Percentiles rank a stretch among this genome's conserved stretches.
phyloP scores from a whole-genome alignment of 2,329 filamentous ascomycete genomes.

The Sporothrix humicola region DNA sequence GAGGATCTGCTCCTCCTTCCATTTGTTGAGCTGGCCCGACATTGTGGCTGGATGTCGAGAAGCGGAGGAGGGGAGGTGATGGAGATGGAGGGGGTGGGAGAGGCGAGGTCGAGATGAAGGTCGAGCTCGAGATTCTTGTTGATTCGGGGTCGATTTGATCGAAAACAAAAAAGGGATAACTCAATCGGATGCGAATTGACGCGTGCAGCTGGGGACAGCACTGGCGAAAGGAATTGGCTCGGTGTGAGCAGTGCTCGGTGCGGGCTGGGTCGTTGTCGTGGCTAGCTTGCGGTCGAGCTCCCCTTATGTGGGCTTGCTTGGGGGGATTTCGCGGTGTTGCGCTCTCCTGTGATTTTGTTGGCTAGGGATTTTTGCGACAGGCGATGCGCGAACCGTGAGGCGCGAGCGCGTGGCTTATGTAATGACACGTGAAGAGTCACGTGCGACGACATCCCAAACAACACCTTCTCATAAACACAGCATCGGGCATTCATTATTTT shows the following conservation, averaged over 20 bases:
- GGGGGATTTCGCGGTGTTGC: constrained; percentile 6
- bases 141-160: background rate
- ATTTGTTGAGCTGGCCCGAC: constrained; percentile 64
- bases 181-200: constrained; percentile 5
- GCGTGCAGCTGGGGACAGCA: background rate
- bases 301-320: constrained; percentile 23
- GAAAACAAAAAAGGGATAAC: background rate
- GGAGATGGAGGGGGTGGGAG: background rate
- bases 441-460: background rate
- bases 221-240: constrained; percentile 6
- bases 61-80: background rate
- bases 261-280: constrained; percentile 19
- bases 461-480: background rate
- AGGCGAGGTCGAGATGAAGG: background rate
- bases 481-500: background rate
- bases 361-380: constrained; percentile 37
- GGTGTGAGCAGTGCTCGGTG: constrained; percentile 16
- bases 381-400: constrained; percentile 32
- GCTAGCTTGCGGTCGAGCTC: constrained; percentile 33
- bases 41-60: constrained; percentile 45
- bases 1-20: constrained; percentile 68
- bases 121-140: background rate
- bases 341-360: constrained; percentile 32
- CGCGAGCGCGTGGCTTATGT: constrained; percentile 10
- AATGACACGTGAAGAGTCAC: constrained; percentile 26